Evolutionary conservation across 768 basidiomycete species (phyloP), one percentile per base, ranked within the genome.

Genomic region (Gelatoporia subvermispora): DNA sequence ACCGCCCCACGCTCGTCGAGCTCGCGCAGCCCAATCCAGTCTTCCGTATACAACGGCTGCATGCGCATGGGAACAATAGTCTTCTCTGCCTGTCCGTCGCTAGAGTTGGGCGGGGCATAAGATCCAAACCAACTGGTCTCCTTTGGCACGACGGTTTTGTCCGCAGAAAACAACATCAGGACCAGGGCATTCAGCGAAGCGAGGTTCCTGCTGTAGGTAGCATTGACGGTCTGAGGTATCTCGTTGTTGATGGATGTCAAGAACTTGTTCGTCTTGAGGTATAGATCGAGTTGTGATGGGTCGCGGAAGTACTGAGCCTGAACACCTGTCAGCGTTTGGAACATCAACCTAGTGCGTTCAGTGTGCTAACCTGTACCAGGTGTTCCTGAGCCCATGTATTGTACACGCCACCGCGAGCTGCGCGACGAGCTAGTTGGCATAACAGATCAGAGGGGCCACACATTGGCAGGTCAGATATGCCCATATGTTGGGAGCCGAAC

Each of bases 221-320:
- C 51, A 57, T 90, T 89, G 36, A 74, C 77, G 18, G 62, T 46
- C 2, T 63, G 72, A 13, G 70, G 58, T n/a, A 75, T 49, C 62
- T 93, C 91, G 59, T 90, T 91, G 69, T 93, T 93, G 65, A 93
- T 81, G 13, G 73, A 72, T 0, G 87, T 66, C 18, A 93, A 72
- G 68, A 92, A 93, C 41, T 69, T 71, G 62, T 82, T 86, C 2
- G 76, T 64, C 2, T 64, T 55, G 34, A 87, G 72, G 58, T 92
- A 93, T 1, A 65, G 60, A 4, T 70, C 69, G 24, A 87, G 65
- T 36, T 78, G 79, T 15, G 62, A 63, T 8, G 85, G 81, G 65
- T 93, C 90, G 20, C 91, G 82, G 67, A 74, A 93, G 60, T 93
- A 93, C 61, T 93, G 91, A 1, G 91, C 91, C 87, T 92, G 54